Evolutionary conservation across 306 rosid species (phyloP).

Genomic region (Abrus precatorius): DNA sequence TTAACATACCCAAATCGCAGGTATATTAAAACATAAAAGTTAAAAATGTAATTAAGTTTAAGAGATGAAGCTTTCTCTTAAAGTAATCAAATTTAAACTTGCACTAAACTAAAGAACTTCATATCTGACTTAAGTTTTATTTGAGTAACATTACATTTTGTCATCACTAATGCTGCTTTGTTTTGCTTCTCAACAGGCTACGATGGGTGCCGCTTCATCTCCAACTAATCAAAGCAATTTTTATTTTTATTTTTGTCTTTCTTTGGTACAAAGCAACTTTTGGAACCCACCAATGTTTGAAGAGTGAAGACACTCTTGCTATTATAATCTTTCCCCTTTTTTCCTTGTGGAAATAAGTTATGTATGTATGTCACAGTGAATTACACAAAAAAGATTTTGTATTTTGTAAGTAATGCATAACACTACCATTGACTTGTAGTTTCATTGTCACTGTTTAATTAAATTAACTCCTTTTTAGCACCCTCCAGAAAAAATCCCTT

Average conservation of each 20-base stretch:
- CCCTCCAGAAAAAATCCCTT: not conserved
- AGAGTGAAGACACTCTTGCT: slow-evolving; percentile 42
- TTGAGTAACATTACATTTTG: not conserved
- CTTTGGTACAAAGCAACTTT: slow-evolving; percentile 23
- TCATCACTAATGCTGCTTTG: not conserved
- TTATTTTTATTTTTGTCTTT: not conserved
- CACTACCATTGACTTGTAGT: slow-evolving; percentile 6
- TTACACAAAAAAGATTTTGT: slow-evolving; percentile 44
- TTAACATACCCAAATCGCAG: too few relatives aligned
- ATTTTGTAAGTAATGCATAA: slow-evolving; percentile 47
- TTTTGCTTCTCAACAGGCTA: slow-evolving; percentile 57
- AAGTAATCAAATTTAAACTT: not conserved
- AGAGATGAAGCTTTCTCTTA: too few relatives aligned
- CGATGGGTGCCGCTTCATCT: slow-evolving; percentile 70
- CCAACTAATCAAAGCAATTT: slow-evolving; percentile 38
- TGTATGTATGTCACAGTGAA: slow-evolving; percentile 16
- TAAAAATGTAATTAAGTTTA: too few relatives aligned
- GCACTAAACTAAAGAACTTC: not conserved
- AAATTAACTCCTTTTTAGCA: slow-evolving; percentile 13
- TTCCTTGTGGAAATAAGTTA: slow-evolving; percentile 42
- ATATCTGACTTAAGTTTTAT: not conserved
- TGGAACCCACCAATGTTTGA: slow-evolving; percentile 40
- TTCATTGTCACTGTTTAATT: slow-evolving; percentile 1
- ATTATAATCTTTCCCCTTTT: not conserved
- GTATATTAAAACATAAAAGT: too few relatives aligned